Evolutionary conservation across 2,329 filamentous ascomycete species (phyloP), one percentile per base, ranked within the genome.

Genomic region (Alternaria sp.): DNA sequence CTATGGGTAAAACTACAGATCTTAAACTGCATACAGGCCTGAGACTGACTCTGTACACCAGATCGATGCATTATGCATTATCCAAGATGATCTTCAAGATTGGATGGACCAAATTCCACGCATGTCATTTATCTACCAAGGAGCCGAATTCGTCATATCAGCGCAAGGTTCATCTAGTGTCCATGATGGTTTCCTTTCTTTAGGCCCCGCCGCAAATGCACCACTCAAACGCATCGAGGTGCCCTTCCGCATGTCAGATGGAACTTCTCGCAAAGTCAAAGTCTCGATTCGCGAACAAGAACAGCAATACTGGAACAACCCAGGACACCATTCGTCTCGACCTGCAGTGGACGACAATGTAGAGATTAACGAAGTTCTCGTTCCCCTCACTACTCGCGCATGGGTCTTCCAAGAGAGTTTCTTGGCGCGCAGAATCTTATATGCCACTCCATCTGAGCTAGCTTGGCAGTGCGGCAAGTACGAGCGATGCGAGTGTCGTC

Each of bases 401-500:
- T 54, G 40, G 51, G 51, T 31, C 10, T 45, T 46, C 3, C 51
- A 54, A 21, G 51, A 54, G 37, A 37, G 11, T 8, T 46, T 46
- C 2, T 21, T 54, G 10, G 40, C 40, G 28, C 40, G 51, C 24
- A 45, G 40, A n/a, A 54, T 46, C 6, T 24, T 54, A 26, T 54
- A 54, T 46, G 51, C 51, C 39, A 54, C 51, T 9, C 41, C 51
- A 46, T 54, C 51, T 21, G 51, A 54, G 24, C 23, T 46, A 23
- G 41, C 41, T 8, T 54, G 51, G 51, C 10, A 46, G 24, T 54
- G 51, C 17, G 29, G 29, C 26, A 37, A 29, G 23, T 33, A 37
- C n/a, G 24, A 23, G 9, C 26, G 41, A 7, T 54, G 51, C 21
- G 51, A 54, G 31, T 54, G 40, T 45, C 23, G 11, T 11, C 14